A percentile compares a stretch with the other conserved stretches of the same genome.
These are phyloP conservation scores for Wickerhamomyces bovis DNA, from an alignment of 805 yeast species.

Conservation along the genomic window DNA sequence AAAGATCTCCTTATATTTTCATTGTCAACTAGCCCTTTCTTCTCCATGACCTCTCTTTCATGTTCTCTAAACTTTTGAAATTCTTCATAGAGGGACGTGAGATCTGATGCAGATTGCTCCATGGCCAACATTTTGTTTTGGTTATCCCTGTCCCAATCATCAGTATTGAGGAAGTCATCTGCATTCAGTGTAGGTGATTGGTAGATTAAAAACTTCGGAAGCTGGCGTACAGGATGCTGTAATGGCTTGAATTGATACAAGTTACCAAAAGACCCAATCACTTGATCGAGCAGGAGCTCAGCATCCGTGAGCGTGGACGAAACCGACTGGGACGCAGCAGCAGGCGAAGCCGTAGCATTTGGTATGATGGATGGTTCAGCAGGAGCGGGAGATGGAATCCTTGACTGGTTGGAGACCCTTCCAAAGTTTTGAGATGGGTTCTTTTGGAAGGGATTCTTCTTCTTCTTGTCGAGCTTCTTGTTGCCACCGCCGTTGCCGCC, in stretches of 20 bases:
- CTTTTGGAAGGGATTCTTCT: constrained; percentile 17
- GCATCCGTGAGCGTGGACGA: not conserved
- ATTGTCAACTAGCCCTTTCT: constrained; percentile 75
- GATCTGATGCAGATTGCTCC: constrained; percentile 49
- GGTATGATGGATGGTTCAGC: not conserved
- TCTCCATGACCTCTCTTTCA: constrained; percentile 78
- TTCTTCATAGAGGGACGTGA: constrained; percentile 68
- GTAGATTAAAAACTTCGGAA: constrained; percentile 31
- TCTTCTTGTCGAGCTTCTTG: not conserved
- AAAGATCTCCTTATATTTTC: constrained; percentile 77
- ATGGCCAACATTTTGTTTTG: constrained; percentile 53
- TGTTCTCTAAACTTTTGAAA: constrained; percentile 65
- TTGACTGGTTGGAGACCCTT: not conserved
- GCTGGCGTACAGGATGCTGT: constrained; percentile 17
- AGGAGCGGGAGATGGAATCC: not conserved
- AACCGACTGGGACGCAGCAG: not conserved
- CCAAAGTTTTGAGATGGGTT: constrained; percentile 6
- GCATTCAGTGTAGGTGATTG: constrained; percentile 31
- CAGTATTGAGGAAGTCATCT: constrained; percentile 24
- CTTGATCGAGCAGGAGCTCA: constrained; percentile 10
- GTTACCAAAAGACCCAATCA: constrained; percentile 22
- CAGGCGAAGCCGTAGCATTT: not conserved
- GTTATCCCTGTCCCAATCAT: constrained; percentile 72
- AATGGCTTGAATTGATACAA: constrained; percentile 2
- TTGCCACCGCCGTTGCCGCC: not conserved